phyloP scores from a whole-genome alignment of 2,329 filamentous ascomycete genomes.

The Fusarium veterinarium region DNA sequence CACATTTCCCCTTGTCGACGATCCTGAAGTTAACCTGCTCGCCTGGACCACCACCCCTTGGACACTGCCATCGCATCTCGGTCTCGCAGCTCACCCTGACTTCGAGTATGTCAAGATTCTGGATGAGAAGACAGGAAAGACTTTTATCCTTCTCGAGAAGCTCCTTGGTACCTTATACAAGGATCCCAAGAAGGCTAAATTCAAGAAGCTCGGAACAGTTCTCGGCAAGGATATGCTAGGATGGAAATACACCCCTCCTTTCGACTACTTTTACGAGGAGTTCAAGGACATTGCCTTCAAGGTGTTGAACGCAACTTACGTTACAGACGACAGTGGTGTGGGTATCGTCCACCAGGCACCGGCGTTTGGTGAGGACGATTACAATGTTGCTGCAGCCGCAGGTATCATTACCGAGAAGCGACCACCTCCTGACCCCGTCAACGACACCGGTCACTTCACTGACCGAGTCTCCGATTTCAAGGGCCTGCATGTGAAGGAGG shows the following conservation, averaged over 20 bases:
- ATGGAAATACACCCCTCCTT: constrained; percentile 90
- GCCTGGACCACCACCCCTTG: constrained; percentile 92
- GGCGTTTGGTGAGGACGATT: constrained; percentile 96
- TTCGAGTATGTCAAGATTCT: constrained; percentile 90
- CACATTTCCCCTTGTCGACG: constrained; percentile 83
- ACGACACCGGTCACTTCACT: constrained; percentile 84
- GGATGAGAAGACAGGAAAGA: constrained; percentile 83
- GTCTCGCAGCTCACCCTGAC: constrained; percentile 80
- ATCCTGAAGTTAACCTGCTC: constrained; percentile 79
- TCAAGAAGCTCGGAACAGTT: constrained; percentile 81
- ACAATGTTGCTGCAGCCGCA: constrained; percentile 79
- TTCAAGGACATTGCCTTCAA: constrained; percentile 88
- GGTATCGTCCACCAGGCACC: constrained; percentile 95
- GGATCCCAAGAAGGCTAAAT: constrained; percentile 95
- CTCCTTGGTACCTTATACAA: constrained; percentile 88
- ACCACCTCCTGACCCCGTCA: constrained; percentile 90
- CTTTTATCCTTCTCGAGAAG: constrained; percentile 87
- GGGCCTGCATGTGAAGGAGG: constrained; percentile 89
- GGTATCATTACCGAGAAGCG: constrained; percentile 83
- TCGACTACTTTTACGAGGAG: constrained; percentile 88
- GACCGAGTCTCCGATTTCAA: constrained; percentile 81
- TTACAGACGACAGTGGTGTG: constrained; percentile 89
- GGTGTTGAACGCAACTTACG: constrained; percentile 85
- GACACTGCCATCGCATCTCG: constrained; percentile 86
- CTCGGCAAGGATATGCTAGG: constrained; percentile 87